phyloP scores from a whole-genome alignment of 73 alveolate species.

The Paramecium caudatum region DNA sequence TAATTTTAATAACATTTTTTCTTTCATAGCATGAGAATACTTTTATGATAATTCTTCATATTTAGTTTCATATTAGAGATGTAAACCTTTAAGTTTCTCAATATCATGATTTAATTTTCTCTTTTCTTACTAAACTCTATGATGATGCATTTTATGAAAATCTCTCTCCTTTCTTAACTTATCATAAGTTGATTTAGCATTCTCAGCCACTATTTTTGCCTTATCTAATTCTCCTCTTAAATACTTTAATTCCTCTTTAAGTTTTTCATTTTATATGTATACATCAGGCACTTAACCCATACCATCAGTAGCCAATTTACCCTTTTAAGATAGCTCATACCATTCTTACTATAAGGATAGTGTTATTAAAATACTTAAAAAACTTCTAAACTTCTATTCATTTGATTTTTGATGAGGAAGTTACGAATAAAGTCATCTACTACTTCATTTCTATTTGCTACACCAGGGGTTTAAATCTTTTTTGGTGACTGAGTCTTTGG shows the following conservation, averaged over 20 bases:
- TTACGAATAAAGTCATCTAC: conserved; percentile 99
- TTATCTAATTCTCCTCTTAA: conserved; percentile 94
- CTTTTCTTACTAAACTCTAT: conserved; percentile 98
- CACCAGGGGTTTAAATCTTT: conserved; percentile 75
- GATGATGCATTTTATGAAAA: conserved; percentile 98
- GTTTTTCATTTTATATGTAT: conserved; percentile 94
- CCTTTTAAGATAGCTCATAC: conserved; percentile 98
- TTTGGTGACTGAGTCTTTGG: conserved; percentile 54
- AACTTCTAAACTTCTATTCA: conserved; percentile 96
- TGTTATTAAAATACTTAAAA: conserved; percentile 81
- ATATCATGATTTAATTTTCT: conserved; percentile 91
- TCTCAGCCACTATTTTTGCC: conserved; percentile 92
- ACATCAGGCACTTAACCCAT: conserved; percentile 99
- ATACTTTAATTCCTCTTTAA: conserved; percentile 92
- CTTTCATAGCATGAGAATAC: conserved; percentile 98
- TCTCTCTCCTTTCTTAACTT: conserved; percentile 98
- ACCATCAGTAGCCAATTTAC: conserved; percentile 95
- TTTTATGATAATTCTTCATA: conserved; percentile 96
- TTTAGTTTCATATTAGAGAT: conserved; percentile 95
- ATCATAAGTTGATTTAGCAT: conserved; percentile 96
- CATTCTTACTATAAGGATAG: conserved; percentile 85
- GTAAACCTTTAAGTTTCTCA: conserved; percentile 94
- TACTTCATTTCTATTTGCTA: conserved; percentile 93
- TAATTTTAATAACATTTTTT: conserved; percentile 97
- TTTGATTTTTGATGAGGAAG: conserved; percentile 93